Evolutionary conservation across 192 early-diverging fungal species (phyloP).

Genomic region (Linnemannia hyalina): DNA sequence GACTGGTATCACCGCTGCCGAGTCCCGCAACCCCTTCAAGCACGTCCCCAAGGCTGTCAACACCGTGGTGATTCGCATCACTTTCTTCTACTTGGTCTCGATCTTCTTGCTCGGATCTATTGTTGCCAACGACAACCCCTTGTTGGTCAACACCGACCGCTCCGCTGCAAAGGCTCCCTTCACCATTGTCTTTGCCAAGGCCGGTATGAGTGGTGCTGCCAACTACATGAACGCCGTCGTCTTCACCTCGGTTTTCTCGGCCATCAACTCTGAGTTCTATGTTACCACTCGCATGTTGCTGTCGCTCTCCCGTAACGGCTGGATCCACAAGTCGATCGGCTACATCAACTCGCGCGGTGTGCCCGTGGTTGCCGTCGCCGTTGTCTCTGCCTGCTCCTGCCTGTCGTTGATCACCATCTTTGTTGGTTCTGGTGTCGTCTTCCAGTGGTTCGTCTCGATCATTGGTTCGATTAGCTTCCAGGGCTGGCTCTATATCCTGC

Average conservation of each 20-base stretch:
- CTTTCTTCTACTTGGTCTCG: slow-evolving; percentile 73
- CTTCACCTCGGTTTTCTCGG: too few species aligned
- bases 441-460: too few species aligned
- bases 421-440: too few species aligned
- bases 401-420: slow-evolving; percentile 64
- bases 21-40: too few species aligned
- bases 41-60: too few species aligned
- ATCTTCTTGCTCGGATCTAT: slow-evolving; percentile 74
- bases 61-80: slow-evolving; percentile 74
- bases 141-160: slow-evolving; percentile 58
- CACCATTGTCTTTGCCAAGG: slow-evolving; percentile 70
- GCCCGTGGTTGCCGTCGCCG: slow-evolving; percentile 65
- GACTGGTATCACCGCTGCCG: slow-evolving; percentile 81
- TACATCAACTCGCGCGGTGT: slow-evolving; percentile 71
- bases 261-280: too few species aligned
- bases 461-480: too few species aligned
- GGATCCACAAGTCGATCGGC: slow-evolving; percentile 75
- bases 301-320: slow-evolving; percentile 14
- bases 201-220: slow-evolving; percentile 70
- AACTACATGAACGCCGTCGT: slow-evolving; percentile 25
- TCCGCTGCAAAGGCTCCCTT: slow-evolving; percentile 73
- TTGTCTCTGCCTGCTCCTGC: slow-evolving; percentile 73
- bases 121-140: slow-evolving; percentile 67
- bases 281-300: too few species aligned
- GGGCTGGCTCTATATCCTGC: too few species aligned